Conservation (phyloP, 305 asterid genomes). For the Solanum hybrid region DNA sequence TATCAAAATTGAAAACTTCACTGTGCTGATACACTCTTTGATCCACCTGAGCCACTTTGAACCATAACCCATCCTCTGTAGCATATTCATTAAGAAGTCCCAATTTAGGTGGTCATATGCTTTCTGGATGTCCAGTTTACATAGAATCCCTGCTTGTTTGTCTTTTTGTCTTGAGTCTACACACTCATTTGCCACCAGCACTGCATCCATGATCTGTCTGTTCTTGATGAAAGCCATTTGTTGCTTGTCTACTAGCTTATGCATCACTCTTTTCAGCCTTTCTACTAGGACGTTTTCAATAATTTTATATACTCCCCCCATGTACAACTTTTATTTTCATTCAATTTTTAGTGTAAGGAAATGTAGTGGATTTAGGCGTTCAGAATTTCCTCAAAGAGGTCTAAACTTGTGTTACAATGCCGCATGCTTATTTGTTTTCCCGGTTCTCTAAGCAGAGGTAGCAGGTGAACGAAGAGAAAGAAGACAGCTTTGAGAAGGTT, state of each 20-base stretch:
- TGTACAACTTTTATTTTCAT: background rate
- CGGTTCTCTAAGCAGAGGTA: background rate
- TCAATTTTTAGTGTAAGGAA: background rate
- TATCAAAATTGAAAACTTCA: background rate
- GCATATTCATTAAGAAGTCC: background rate
- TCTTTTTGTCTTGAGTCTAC: background rate
- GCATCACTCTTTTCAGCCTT: background rate
- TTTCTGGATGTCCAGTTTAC: background rate
- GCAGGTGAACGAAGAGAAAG: background rate
- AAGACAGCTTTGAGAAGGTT: background rate
- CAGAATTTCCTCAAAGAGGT: background rate
- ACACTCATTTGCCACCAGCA: background rate
- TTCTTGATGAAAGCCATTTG: background rate
- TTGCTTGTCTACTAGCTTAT: background rate
- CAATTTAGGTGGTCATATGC: background rate
- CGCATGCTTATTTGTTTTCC: background rate
- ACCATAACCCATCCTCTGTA: background rate
- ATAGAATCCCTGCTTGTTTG: background rate
- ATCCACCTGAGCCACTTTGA: background rate
- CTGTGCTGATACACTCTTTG: background rate
- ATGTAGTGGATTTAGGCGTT: background rate
- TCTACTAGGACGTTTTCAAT: background rate
- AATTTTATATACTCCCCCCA: background rate
- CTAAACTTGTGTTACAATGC: background rate
- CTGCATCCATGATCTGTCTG: background rate